phyloP scores from a whole-genome alignment of 1,139 yeast species.

The Yamadazyma trypodendri region DNA sequence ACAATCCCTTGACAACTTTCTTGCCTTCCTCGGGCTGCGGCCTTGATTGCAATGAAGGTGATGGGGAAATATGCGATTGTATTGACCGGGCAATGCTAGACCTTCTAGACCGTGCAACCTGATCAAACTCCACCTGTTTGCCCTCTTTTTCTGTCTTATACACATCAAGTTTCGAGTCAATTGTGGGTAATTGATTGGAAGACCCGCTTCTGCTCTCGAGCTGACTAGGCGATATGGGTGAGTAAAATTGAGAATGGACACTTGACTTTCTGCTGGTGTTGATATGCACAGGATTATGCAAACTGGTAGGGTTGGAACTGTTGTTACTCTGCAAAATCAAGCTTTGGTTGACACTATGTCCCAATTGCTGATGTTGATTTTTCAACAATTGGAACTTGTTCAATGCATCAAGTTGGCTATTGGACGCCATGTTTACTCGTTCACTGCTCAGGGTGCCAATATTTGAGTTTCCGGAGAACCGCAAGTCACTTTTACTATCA shows the following conservation, averaged over 20 bases:
- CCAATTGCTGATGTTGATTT: slow-evolving; percentile 45
- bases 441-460: slow-evolving; percentile 3
- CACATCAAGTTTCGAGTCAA: slow-evolving; percentile 37
- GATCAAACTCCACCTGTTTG: slow-evolving; percentile 12
- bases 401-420: slow-evolving; percentile 26
- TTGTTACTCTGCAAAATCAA: slow-evolving; percentile 26
- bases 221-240: slow-evolving; percentile 37
- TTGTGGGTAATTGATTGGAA: slow-evolving; percentile 31
- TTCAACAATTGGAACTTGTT: slow-evolving; percentile 38
- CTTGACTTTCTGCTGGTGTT: slow-evolving; percentile 30
- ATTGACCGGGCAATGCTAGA: not conserved
- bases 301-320: slow-evolving; percentile 7
- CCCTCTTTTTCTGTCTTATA: slow-evolving; percentile 19
- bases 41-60: too few relatives aligned
- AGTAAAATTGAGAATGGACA: slow-evolving; percentile 20
- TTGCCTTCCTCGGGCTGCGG: not conserved
- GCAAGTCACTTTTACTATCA: slow-evolving; percentile 61
- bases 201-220: slow-evolving; percentile 23
- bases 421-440: slow-evolving; percentile 2
- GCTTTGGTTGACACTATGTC: slow-evolving; percentile 53
- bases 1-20: slow-evolving; percentile 27
- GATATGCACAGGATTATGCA: slow-evolving; percentile 8
- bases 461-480: slow-evolving; percentile 23
- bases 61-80: not conserved
- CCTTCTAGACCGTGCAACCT: slow-evolving; percentile 1